phyloP scores from a whole-genome alignment of 306 rosid species.

The Gastrolobium villosum region DNA sequence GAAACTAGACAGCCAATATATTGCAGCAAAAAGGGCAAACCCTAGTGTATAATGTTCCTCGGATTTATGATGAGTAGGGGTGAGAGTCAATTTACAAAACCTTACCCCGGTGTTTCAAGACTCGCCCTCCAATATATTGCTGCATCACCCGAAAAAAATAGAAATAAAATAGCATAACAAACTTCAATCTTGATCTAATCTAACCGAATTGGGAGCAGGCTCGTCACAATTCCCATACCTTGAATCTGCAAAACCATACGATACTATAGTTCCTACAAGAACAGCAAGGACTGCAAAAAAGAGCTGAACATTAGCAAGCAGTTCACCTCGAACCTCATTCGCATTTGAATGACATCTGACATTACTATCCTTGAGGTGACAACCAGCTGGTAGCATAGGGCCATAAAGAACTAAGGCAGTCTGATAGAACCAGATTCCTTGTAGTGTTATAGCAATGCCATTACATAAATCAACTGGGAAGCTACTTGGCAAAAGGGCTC shows the following conservation, averaged over 20 bases:
- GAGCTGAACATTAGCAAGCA: slow-evolving; percentile 84
- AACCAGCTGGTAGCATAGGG: slow-evolving; percentile 88
- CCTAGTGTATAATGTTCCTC: too few relatives aligned
- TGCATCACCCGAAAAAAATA: slow-evolving; percentile 9
- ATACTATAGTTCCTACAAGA: slow-evolving; percentile 65
- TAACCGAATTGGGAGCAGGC: slow-evolving; percentile 47
- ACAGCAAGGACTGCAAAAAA: slow-evolving; percentile 63
- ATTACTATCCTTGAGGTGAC: slow-evolving; percentile 58
- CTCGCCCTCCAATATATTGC: too few relatives aligned
- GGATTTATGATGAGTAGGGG: too few relatives aligned
- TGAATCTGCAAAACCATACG: slow-evolving; percentile 64
- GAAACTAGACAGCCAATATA: slow-evolving; percentile 20
- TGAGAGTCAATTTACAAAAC: too few relatives aligned
- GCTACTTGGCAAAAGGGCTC: slow-evolving; percentile 74
- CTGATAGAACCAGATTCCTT: slow-evolving; percentile 94
- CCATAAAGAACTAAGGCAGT: slow-evolving; percentile 89
- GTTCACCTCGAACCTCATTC: slow-evolving; percentile 76
- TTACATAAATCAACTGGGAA: slow-evolving; percentile 75
- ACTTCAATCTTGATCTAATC: slow-evolving; percentile 47
- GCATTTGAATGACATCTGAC: slow-evolving; percentile 67
- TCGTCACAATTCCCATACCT: slow-evolving; percentile 57
- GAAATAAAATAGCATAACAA: slow-evolving; percentile 6
- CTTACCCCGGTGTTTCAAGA: too few relatives aligned
- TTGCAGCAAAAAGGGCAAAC: not conserved
- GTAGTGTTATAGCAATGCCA: slow-evolving; percentile 77